phyloP scores from a whole-genome alignment of 2,329 filamentous ascomycete species.

The Stachybotrys chlorohalonatus region DNA sequence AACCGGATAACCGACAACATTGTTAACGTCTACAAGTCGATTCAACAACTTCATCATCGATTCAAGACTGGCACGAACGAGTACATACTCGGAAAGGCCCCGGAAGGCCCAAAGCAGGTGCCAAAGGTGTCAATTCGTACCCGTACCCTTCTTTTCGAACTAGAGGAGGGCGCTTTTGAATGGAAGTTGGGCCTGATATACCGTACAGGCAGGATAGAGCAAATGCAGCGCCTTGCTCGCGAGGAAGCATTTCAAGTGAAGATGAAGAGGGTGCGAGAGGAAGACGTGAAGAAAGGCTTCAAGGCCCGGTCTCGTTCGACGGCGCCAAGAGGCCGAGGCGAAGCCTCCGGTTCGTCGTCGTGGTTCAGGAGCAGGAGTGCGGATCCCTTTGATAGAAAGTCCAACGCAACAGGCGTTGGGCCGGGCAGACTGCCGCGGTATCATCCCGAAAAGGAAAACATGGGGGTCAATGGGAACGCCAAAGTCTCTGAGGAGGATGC shows the following conservation, averaged over 20 bases:
- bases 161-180: slow-evolving; percentile 94
- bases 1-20: slow-evolving; percentile 91
- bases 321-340: slow-evolving; percentile 28
- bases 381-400: slow-evolving; percentile 29
- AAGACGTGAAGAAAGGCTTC: slow-evolving; percentile 47
- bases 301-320: slow-evolving; percentile 46
- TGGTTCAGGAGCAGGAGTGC: slow-evolving; percentile 47
- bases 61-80: slow-evolving; percentile 83
- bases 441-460: slow-evolving; percentile 62
- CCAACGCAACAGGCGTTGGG: slow-evolving; percentile 18
- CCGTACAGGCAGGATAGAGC: slow-evolving; percentile 77
- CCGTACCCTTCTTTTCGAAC: slow-evolving; percentile 76
- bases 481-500: slow-evolving; percentile 71
- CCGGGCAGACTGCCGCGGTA: slow-evolving; percentile 53
- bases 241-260: slow-evolving; percentile 88
- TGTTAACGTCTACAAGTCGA: slow-evolving; percentile 77
- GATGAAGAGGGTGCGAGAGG: slow-evolving; percentile 71
- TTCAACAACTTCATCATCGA: slow-evolving; percentile 84
- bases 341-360: slow-evolving; percentile 16
- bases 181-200: slow-evolving; percentile 97
- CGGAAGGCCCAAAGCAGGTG: slow-evolving; percentile 77
- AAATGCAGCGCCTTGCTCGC: slow-evolving; percentile 79
- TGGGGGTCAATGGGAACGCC: slow-evolving; percentile 59
- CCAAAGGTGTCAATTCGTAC: slow-evolving; percentile 79
- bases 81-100: slow-evolving; percentile 76